Percentiles rank a stretch among this genome's conserved stretches.
Conservation (phyloP, 179 eudicot species). For the Silene vulgaris region DNA sequence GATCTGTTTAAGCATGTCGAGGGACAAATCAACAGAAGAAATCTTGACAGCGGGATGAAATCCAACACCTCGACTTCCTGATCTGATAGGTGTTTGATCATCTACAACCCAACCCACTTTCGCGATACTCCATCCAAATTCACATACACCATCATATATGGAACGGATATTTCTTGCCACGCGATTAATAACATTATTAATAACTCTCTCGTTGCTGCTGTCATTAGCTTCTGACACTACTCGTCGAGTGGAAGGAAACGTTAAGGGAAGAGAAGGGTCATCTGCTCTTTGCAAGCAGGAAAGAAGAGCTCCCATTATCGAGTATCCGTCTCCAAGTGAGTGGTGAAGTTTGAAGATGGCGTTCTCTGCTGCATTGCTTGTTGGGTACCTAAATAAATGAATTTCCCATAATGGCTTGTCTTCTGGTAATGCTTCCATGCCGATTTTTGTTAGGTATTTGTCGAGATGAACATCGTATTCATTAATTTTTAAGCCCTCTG, state of each 20-base stretch:
- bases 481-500: conserved; percentile 28
- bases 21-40: conserved; percentile 41
- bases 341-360: conserved; percentile 68
- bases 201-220: not conserved
- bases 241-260: conserved; percentile 42
- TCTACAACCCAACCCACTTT: conserved; percentile 50
- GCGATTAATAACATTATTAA: conserved; percentile 3
- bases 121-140: conserved; percentile 59
- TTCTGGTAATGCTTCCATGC: conserved; percentile 45
- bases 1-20: conserved; percentile 52
- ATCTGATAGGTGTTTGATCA: conserved; percentile 48
- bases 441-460: conserved; percentile 49
- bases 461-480: conserved; percentile 40
- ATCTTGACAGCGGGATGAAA: conserved; percentile 37
- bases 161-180: conserved; percentile 25
- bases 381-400: conserved; percentile 52
- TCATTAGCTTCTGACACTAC: conserved; percentile 2
- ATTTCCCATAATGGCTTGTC: conserved; percentile 71
- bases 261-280: conserved; percentile 48
- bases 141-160: conserved; percentile 32
- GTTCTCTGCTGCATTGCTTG: conserved; percentile 47
- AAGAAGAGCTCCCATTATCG: conserved; percentile 75
- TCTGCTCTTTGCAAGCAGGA: conserved; percentile 58
- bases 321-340: conserved; percentile 74
- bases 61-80: conserved; percentile 45